These are phyloP conservation scores for Gillenia trifoliata DNA, from an alignment of 306 rosid genomes.

Conservation along the genomic window DNA sequence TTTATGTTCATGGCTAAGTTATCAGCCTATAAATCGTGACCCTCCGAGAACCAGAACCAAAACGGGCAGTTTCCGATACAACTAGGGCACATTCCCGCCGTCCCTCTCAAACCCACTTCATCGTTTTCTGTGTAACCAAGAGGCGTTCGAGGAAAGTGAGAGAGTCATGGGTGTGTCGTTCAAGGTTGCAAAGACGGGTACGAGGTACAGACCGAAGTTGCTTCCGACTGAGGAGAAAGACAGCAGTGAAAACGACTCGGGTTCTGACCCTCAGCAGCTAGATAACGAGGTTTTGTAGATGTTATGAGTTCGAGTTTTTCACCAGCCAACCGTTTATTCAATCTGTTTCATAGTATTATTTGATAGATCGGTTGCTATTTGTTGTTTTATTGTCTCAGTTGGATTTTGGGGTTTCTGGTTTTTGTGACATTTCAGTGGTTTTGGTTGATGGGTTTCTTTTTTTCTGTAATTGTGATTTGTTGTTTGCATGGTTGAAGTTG, in stretches of 20 bases:
- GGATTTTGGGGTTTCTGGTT: background rate
- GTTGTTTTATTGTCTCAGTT: background rate
- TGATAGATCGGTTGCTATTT: background rate
- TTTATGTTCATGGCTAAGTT: constrained; percentile 30
- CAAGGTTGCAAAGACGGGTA: constrained; percentile 32
- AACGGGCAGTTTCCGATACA: background rate
- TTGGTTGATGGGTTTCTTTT: background rate
- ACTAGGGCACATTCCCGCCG: constrained; percentile 17
- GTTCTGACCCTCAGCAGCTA: constrained; percentile 2
- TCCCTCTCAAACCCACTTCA: background rate
- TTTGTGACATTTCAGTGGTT: background rate
- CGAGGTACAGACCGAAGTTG: constrained; percentile 34
- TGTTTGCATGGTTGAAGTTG: background rate
- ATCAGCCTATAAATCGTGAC: constrained; percentile 13
- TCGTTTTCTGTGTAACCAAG: background rate
- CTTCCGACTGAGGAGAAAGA: constrained; percentile 9
- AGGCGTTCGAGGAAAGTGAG: background rate
- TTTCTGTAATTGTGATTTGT: background rate
- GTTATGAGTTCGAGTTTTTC: background rate
- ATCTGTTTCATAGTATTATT: background rate
- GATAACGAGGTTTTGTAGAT: constrained; percentile 10
- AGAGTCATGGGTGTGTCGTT: constrained; percentile 34
- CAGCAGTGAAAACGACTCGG: background rate
- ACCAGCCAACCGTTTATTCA: background rate
- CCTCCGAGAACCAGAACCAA: background rate